A percentile compares a stretch with the other conserved stretches of the same genome.
phyloP scores from a whole-genome alignment of 139 green algal genomes.

The Micractinium sp. region DNA sequence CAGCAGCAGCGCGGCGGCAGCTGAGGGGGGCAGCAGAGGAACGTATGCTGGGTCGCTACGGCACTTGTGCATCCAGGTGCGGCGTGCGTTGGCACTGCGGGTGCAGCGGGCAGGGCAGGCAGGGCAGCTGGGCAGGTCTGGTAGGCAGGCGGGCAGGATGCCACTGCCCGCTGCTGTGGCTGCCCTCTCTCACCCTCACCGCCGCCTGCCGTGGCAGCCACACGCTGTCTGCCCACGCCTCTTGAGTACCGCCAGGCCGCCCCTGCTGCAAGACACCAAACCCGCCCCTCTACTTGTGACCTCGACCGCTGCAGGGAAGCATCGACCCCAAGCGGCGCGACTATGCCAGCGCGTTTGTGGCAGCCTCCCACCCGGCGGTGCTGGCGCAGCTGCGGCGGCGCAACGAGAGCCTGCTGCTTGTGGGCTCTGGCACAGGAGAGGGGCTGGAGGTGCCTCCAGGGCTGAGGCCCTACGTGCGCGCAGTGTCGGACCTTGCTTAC shows the following conservation, averaged over 20 bases:
- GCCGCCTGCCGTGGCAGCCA: no score
- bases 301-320: not conserved
- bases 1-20: not conserved
- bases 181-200: no score
- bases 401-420: slow-evolving; percentile 6
- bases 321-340: not conserved
- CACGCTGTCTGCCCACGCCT: no score
- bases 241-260: no score
- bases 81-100: not conserved
- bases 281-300: not conserved
- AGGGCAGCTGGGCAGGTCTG: no score
- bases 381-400: slow-evolving; percentile 9
- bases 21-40: not conserved
- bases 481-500: not conserved
- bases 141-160: no score
- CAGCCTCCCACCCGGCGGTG: not conserved
- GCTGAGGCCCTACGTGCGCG: not conserved
- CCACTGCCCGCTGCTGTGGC: no score
- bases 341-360: slow-evolving; percentile 6
- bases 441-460: not conserved
- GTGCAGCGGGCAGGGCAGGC: no score
- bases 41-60: no score
- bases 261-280: no score
- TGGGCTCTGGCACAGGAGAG: not conserved
- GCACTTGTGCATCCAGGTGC: slow-evolving; percentile 26